phyloP scores from a whole-genome alignment of 306 rosid genomes.

The Mimosa bimucronata region DNA sequence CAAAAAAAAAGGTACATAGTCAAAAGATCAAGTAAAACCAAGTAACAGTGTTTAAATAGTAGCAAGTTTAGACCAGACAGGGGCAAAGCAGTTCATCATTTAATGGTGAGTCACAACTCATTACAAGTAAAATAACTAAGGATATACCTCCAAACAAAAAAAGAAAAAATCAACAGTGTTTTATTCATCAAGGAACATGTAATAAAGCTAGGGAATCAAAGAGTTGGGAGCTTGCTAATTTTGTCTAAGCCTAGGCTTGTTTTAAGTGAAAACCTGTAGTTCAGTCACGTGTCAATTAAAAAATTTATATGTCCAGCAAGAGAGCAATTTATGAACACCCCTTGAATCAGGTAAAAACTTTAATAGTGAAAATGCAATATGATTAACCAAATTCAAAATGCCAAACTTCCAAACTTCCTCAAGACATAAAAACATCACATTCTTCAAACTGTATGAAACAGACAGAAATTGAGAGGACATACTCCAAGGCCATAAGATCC shows the following conservation, averaged over 20 bases:
- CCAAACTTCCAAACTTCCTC: background rate
- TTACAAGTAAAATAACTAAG: background rate
- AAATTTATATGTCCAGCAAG: background rate
- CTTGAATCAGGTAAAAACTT: background rate
- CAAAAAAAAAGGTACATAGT: background rate
- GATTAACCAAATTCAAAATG: conserved; percentile 4
- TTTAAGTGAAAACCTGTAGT: background rate
- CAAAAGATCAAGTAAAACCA: background rate
- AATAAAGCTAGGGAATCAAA: background rate
- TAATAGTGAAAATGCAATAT: background rate
- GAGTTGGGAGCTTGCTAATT: conserved; percentile 1
- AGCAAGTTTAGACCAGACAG: background rate
- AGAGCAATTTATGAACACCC: background rate
- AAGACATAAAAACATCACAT: background rate
- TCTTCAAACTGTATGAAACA: background rate
- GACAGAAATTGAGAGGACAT: conserved; percentile 25
- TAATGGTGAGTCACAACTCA: background rate
- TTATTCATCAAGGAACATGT: background rate
- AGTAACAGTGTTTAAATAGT: background rate
- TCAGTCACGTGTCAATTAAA: no score
- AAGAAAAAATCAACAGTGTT: background rate
- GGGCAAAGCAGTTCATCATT: background rate
- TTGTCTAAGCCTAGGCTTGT: background rate
- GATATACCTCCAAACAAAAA: background rate
- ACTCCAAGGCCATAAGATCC: conserved; percentile 66